phyloP scores from a whole-genome alignment of 164 flowering plant species.

The Echeveria elegans region DNA sequence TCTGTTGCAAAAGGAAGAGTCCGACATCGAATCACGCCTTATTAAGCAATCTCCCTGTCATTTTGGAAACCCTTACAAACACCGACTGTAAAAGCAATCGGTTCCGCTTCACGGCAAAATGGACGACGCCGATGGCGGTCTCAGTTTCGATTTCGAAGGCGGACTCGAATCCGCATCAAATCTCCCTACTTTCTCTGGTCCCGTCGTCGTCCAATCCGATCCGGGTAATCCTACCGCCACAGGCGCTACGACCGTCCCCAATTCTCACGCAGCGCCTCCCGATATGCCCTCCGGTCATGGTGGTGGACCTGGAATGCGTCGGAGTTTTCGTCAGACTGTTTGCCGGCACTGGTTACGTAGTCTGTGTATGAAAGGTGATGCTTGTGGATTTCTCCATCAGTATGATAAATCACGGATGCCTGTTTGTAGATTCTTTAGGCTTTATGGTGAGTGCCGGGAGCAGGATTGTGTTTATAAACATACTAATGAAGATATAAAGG shows the following conservation, averaged over 20 bases:
- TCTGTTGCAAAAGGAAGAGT: too few species aligned
- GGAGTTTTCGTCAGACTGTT: conserved; percentile 95
- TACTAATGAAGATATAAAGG: conserved; percentile 94
- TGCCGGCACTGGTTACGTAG: conserved; percentile 98
- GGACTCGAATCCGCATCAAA: conserved; percentile 66
- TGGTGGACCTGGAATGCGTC: conserved; percentile 22
- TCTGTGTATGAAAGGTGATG: conserved; percentile 99
- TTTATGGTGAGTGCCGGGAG: conserved; percentile 95
- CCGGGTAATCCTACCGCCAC: conserved; percentile 19
- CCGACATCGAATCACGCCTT: neutral
- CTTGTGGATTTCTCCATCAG: conserved; percentile 97
- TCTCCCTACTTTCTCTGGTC: conserved; percentile 38
- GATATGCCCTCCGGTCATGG: neutral
- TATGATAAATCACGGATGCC: conserved; percentile 97
- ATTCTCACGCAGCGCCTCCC: conserved; percentile 3
- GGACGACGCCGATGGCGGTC: conserved; percentile 85
- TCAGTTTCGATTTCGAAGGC: conserved; percentile 96
- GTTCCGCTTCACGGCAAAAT: conserved; percentile 16
- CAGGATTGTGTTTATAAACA: conserved; percentile 97
- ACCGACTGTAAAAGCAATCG: neutral
- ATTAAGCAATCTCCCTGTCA: neutral
- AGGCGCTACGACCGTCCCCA: neutral
- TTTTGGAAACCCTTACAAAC: conserved; percentile 1
- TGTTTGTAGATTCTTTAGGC: conserved; percentile 75
- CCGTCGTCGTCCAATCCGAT: conserved; percentile 31